A percentile compares a stretch with the other conserved stretches of the same genome.
Conservation (phyloP, 2,329 filamentous ascomycete species). For the Ceratocystis alfenasii region DNA sequence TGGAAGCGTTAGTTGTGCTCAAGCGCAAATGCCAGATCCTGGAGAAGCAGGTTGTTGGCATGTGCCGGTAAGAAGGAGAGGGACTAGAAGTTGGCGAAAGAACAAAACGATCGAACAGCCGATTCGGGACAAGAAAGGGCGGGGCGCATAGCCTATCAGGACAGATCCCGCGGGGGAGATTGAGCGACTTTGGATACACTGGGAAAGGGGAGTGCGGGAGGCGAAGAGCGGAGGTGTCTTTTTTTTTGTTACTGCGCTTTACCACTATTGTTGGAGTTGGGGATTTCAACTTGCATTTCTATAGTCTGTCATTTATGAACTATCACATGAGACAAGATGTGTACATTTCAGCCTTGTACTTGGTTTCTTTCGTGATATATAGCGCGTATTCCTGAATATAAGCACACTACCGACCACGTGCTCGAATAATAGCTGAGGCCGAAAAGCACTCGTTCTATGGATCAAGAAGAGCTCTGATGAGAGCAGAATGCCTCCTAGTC, state of each 20-base stretch:
- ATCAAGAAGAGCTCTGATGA: background rate
- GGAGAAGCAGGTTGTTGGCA: constrained; percentile 56
- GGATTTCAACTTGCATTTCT: constrained; percentile 19
- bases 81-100: constrained; percentile 11
- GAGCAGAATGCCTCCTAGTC: background rate
- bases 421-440: background rate
- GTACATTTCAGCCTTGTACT: constrained; percentile 10
- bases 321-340: constrained; percentile 9
- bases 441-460: background rate
- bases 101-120: too few relatives aligned
- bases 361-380: constrained; percentile 7
- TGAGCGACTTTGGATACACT: constrained; percentile 8
- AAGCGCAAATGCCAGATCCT: constrained; percentile 72
- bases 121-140: background rate
- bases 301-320: constrained; percentile 17
- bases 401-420: background rate
- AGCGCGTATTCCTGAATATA: background rate
- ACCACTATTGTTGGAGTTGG: constrained; percentile 22
- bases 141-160: background rate
- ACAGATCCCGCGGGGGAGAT: background rate
- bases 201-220: background rate
- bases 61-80: constrained; percentile 37
- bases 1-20: constrained; percentile 74
- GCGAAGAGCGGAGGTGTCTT: constrained; percentile 20
- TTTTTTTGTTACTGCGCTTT: constrained; percentile 25